Conservation (phyloP, 139 green algal species). For the Gonium pectorale region DNA sequence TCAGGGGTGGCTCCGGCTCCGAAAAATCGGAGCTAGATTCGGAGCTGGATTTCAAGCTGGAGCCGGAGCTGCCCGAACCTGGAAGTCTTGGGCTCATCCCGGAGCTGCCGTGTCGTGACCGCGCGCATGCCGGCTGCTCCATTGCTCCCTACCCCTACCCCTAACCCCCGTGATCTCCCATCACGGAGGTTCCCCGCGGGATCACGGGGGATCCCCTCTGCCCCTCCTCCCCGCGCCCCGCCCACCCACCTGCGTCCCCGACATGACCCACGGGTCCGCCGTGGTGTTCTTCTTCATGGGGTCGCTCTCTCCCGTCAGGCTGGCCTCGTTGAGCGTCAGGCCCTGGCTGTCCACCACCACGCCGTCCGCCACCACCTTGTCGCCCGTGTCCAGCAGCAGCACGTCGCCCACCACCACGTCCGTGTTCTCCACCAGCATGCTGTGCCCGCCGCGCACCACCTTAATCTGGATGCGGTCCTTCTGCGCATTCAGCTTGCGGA, state of each 20-base stretch:
- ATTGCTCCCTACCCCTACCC: too few species aligned
- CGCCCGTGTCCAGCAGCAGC: constrained; percentile 87
- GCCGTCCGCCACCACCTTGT: constrained; percentile 72
- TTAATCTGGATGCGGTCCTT: constrained; percentile 89
- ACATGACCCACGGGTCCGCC: constrained; percentile 78
- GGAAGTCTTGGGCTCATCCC: too few species aligned
- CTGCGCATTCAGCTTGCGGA: constrained; percentile 91
- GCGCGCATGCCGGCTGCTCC: too few species aligned
- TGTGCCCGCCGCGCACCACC: constrained; percentile 29
- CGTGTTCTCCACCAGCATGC: constrained; percentile 59
- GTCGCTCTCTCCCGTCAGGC: constrained; percentile 92
- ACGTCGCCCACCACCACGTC: constrained; percentile 94
- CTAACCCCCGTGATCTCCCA: too few species aligned
- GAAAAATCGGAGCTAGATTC: too few species aligned
- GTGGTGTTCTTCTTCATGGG: constrained; percentile 82
- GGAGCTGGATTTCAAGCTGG: too few species aligned
- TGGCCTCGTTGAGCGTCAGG: constrained; percentile 87
- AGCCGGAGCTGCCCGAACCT: too few species aligned
- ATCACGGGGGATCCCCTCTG: not conserved
- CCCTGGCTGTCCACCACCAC: constrained; percentile 28
- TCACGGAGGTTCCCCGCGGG: too few species aligned
- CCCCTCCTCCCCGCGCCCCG: too few species aligned
- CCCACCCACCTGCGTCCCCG: constrained; percentile 85
- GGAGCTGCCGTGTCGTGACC: too few species aligned
- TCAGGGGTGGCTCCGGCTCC: too few species aligned